A percentile compares a stretch with the other conserved stretches of the same genome.
Conservation (phyloP, 495 filamentous ascomycete species). For the Penicillium flavigenum region DNA sequence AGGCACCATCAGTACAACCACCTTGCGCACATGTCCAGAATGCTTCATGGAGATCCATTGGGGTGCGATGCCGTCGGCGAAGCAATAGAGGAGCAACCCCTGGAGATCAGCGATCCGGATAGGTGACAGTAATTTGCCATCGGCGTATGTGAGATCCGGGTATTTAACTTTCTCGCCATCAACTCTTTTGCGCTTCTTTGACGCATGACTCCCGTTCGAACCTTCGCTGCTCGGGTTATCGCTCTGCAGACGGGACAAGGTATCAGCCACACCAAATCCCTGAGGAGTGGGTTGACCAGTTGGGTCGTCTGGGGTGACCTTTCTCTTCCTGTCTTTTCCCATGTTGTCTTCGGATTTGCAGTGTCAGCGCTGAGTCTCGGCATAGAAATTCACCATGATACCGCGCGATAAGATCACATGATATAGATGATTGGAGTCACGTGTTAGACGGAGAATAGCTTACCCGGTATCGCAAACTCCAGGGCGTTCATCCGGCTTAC, state of each 20-base stretch:
- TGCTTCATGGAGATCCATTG: slow-evolving; percentile 84
- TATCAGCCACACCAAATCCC: slow-evolving; percentile 36
- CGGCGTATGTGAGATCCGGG: slow-evolving; percentile 68
- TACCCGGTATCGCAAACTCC: not conserved
- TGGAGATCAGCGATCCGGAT: slow-evolving; percentile 81
- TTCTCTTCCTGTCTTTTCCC: slow-evolving; percentile 35
- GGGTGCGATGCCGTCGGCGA: slow-evolving; percentile 79
- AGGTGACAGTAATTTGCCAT: slow-evolving; percentile 66
- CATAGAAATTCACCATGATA: slow-evolving; percentile 20
- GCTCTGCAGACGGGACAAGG: slow-evolving; percentile 31
- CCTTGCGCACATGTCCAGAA: slow-evolving; percentile 72
- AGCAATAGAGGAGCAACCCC: slow-evolving; percentile 78
- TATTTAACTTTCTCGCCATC: slow-evolving; percentile 68
- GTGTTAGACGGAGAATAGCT: not conserved
- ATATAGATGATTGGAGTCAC: not conserved
- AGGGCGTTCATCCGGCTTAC: too few species aligned
- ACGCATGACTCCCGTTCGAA: slow-evolving; percentile 24
- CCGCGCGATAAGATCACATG: slow-evolving; percentile 7
- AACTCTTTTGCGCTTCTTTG: slow-evolving; percentile 40
- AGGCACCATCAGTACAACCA: slow-evolving; percentile 91
- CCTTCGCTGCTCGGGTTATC: slow-evolving; percentile 22
- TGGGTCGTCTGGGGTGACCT: slow-evolving; percentile 33
- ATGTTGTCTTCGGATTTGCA: slow-evolving; percentile 16
- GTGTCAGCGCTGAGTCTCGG: not conserved
- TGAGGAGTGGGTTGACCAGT: slow-evolving; percentile 17